Evolutionary conservation across 2,329 filamentous ascomycete genomes (phyloP), one percentile per base, ranked within the genome.

Genomic region (Emericellopsis atlantica): DNA sequence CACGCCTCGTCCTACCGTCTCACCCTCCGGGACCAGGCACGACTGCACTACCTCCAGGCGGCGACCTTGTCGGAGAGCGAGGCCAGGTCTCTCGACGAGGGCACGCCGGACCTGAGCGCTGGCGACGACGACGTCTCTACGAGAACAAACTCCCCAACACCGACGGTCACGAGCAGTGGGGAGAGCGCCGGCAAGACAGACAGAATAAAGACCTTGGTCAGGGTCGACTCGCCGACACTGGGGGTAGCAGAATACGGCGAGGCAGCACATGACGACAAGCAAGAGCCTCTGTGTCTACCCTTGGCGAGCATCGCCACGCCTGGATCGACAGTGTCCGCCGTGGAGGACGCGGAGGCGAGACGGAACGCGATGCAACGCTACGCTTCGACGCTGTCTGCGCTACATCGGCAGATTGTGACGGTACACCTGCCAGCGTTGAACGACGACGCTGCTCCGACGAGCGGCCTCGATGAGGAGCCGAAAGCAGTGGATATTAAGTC

Each of bases 151-250:
- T 37, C 35, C 10, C 40, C 29, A 29, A 11, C 29, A 26, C 15
- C 34, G 31, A 39, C 22, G 22, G 12, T 45, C 39, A 8, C 12
- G 18, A 33, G 31, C 34, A 14, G 24, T 11, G 18, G 21, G 9
- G 24, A 26, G 15, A 26, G 21, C 36, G 10, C 18, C 18, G 9
- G 22, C 35, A 14, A 14, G 6, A 16, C 10, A 38, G 14, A 14
- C 9, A 38, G 37, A 2, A 39, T 34, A 7, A 61, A 72, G 48
- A 69, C 70, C 16, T 57, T 67, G 26, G 64, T 75, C 44, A 70
- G 74, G 8, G 74, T 74, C 0, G 74, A 79, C 48, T 78, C 74
- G 4, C 74, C 74, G 2, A 79, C 74, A 0, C 65, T 79, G 6
- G 74, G 74, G 10, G 67, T 74, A 42, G 69, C 12, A 29, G 26